A percentile compares a stretch with the other conserved stretches of the same genome.
phyloP scores from a whole-genome alignment of 257 asterid genomes.

The Capsicum pubescens region DNA sequence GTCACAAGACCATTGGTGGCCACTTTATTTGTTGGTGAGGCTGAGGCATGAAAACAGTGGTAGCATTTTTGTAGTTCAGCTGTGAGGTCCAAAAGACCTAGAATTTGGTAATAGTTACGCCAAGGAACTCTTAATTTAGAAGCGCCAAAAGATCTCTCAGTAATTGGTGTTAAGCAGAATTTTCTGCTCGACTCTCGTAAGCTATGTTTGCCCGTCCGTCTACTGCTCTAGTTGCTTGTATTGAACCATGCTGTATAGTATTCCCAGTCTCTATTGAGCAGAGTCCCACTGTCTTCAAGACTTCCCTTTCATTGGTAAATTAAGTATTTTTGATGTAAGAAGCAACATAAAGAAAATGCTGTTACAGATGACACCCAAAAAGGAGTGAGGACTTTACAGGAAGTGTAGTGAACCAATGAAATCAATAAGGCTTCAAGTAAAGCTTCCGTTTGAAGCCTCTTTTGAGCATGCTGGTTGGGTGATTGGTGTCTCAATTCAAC shows the following conservation, averaged over 20 bases:
- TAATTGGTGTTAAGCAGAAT: neutral
- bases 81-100: conserved; percentile 6
- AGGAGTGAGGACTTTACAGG: neutral
- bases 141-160: neutral
- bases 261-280: conserved; percentile 5
- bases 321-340: neutral
- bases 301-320: neutral
- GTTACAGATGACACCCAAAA: neutral
- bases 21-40: conserved; percentile 14
- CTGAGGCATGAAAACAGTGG: neutral
- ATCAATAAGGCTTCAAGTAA: neutral
- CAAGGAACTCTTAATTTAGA: neutral
- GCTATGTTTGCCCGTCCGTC: neutral
- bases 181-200: neutral
- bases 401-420: conserved; percentile 2
- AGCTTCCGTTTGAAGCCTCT: neutral
- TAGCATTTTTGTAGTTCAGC: neutral
- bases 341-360: neutral
- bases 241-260: neutral
- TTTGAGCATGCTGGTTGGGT: neutral
- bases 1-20: conserved; percentile 17
- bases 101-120: neutral
- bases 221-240: neutral
- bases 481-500: conserved; percentile 1
- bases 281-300: conserved; percentile 12